Percentiles rank a stretch among this genome's conserved stretches.
These are phyloP conservation scores for Phallus indusiatus DNA, from an alignment of 768 basidiomycete genomes.

Conservation along the genomic window DNA sequence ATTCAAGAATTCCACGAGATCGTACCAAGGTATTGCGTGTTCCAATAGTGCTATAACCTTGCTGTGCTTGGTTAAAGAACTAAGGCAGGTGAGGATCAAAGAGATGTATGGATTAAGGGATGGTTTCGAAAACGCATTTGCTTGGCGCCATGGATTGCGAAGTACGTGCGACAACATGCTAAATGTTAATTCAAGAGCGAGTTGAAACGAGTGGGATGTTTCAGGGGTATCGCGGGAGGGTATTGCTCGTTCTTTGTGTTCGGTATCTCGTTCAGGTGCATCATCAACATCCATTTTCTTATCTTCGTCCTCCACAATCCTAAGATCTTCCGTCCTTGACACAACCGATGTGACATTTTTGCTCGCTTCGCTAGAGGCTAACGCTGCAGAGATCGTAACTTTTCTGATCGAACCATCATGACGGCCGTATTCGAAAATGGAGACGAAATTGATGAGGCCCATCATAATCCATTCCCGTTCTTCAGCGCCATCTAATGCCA, in stretches of 20 bases:
- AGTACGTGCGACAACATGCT: constrained; percentile 66
- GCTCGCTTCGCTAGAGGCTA: background rate
- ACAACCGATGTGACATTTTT: constrained; percentile 7
- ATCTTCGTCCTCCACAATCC: constrained; percentile 26
- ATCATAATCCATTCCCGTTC: constrained; percentile 96
- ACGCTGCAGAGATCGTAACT: background rate
- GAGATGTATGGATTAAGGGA: constrained; percentile 82
- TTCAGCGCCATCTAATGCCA: constrained; percentile 71
- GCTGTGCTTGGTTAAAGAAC: constrained; percentile 60
- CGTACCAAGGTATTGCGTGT: constrained; percentile 76
- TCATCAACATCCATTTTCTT: constrained; percentile 62
- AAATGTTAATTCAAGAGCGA: constrained; percentile 74
- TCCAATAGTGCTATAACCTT: constrained; percentile 56
- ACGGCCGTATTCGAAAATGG: constrained; percentile 82
- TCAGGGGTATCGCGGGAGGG: constrained; percentile 25
- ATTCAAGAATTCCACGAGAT: constrained; percentile 57
- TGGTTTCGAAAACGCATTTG: constrained; percentile 44
- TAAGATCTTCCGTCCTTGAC: constrained; percentile 5
- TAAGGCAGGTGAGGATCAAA: constrained; percentile 79
- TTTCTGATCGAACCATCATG: constrained; percentile 29
- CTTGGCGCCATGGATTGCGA: constrained; percentile 47
- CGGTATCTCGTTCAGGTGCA: constrained; percentile 23
- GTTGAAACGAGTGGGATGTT: constrained; percentile 55
- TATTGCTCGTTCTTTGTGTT: constrained; percentile 11
- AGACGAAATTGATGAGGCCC: constrained; percentile 75